phyloP scores from a whole-genome alignment of 257 asterid genomes.

The Lycium barbarum region DNA sequence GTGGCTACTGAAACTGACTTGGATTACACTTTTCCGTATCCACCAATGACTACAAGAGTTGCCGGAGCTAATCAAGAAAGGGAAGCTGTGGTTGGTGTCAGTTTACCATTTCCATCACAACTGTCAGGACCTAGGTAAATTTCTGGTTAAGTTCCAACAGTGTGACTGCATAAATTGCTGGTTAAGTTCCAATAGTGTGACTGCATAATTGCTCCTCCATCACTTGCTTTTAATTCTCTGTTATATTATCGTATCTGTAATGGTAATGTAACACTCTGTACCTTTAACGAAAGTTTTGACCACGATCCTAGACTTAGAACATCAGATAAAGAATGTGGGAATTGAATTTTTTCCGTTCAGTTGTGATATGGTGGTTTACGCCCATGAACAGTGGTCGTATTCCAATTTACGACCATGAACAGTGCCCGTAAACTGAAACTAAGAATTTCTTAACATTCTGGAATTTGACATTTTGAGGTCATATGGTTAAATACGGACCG shows the following conservation, averaged over 20 bases:
- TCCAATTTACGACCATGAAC: too few species aligned
- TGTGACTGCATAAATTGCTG: neutral
- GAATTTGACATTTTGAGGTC: too few species aligned
- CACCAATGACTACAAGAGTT: neutral
- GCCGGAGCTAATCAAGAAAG: neutral
- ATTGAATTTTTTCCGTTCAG: too few species aligned
- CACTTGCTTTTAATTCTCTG: neutral
- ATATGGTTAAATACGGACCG: too few species aligned
- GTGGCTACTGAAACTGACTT: constrained; percentile 24
- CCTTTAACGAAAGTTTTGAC: too few species aligned
- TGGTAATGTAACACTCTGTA: too few species aligned
- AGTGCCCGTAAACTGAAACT: too few species aligned
- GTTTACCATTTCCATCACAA: constrained; percentile 18
- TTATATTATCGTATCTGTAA: neutral
- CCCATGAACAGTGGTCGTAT: too few species aligned
- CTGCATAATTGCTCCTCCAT: neutral
- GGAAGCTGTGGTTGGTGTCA: neutral
- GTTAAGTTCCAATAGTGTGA: neutral
- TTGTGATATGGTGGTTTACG: too few species aligned
- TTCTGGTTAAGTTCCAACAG: neutral
- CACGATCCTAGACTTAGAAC: too few species aligned
- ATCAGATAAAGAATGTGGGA: too few species aligned
- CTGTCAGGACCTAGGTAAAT: constrained; percentile 31
- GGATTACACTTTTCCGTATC: constrained; percentile 8
- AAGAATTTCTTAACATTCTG: too few species aligned